A percentile compares a stretch with the other conserved stretches of the same genome.
Conservation (phyloP, 768 basidiomycete genomes). For the Clitopilus hobsonii region DNA sequence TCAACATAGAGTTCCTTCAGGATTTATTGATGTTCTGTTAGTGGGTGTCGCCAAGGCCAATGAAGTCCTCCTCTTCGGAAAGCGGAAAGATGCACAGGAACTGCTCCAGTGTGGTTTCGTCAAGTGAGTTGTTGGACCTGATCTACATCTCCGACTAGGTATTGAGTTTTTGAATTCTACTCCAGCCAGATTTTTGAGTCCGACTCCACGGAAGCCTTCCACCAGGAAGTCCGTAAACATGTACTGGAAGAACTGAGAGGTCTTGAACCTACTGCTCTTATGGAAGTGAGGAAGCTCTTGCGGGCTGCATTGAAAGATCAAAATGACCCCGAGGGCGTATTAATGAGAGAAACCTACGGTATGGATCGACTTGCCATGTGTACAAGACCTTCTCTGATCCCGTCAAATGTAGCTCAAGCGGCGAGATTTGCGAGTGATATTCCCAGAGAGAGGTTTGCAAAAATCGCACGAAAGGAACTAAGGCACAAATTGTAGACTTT, state of each 20-base stretch:
- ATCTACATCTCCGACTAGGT: neutral
- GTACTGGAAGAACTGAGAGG: constrained; percentile 52
- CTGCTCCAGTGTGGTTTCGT: constrained; percentile 58
- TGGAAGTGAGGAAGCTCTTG: constrained; percentile 50
- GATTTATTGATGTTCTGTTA: constrained; percentile 16
- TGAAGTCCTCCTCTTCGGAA: constrained; percentile 67
- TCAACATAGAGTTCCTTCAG: neutral
- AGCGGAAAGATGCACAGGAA: constrained; percentile 57
- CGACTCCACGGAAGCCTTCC: constrained; percentile 48
- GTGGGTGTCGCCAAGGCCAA: constrained; percentile 70
- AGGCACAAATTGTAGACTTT: constrained; percentile 55
- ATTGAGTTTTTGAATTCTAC: constrained; percentile 2
- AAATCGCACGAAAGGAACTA: constrained; percentile 59
- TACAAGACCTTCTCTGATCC: neutral
- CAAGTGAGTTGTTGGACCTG: constrained; percentile 36
- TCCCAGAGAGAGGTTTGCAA: constrained; percentile 47
- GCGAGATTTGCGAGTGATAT: constrained; percentile 58
- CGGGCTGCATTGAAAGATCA: constrained; percentile 53
- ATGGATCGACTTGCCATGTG: constrained; percentile 6
- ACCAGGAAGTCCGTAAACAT: constrained; percentile 42
- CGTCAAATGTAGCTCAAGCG: constrained; percentile 45
- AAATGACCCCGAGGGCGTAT: constrained; percentile 59
- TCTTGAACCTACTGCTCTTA: constrained; percentile 51
- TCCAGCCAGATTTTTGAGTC: constrained; percentile 56
- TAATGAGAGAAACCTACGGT: constrained; percentile 66